Conservation (phyloP, 192 early-diverging fungal species). For the Coemansia sp. region DNA sequence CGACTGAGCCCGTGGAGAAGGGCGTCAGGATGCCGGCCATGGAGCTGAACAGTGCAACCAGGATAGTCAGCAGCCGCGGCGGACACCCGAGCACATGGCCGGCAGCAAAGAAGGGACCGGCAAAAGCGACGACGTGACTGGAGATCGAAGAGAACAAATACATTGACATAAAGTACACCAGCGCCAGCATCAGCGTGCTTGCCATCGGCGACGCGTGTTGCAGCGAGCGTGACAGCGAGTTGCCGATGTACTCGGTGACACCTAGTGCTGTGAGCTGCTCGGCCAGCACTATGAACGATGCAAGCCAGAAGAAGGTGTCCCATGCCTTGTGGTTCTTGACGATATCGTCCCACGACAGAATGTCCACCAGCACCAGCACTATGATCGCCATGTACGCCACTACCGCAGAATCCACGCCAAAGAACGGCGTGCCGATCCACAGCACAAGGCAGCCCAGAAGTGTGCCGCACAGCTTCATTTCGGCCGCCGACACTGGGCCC, state of each 20-base stretch:
- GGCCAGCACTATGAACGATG: conserved; percentile 75
- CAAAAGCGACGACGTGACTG: conserved; percentile 70
- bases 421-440: conserved; percentile 63
- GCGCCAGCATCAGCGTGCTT: conserved; percentile 48
- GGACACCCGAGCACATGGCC: conserved; percentile 61
- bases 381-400: conserved; percentile 67
- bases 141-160: conserved; percentile 75
- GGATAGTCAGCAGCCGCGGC: conserved; percentile 56
- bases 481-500: conserved; percentile 25
- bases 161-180: conserved; percentile 69
- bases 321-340: conserved; percentile 68
- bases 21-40: conserved; percentile 61
- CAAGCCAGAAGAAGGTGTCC: conserved; percentile 83
- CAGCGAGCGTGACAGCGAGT: conserved; percentile 50
- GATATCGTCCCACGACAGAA: conserved; percentile 68
- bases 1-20: conserved; percentile 57
- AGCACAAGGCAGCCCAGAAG: conserved; percentile 58
- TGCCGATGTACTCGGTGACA: conserved; percentile 66
- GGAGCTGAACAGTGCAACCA: conserved; percentile 66
- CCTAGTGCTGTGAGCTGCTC: conserved; percentile 71
- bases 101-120: conserved; percentile 71
- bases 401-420: conserved; percentile 65
- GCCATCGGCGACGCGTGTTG: conserved; percentile 46
- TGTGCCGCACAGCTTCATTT: conserved; percentile 56
- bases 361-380: conserved; percentile 57